Evolutionary conservation across 352 stramenopile genomes (phyloP).

Genomic region (Globisporangium cylindrosporum): DNA sequence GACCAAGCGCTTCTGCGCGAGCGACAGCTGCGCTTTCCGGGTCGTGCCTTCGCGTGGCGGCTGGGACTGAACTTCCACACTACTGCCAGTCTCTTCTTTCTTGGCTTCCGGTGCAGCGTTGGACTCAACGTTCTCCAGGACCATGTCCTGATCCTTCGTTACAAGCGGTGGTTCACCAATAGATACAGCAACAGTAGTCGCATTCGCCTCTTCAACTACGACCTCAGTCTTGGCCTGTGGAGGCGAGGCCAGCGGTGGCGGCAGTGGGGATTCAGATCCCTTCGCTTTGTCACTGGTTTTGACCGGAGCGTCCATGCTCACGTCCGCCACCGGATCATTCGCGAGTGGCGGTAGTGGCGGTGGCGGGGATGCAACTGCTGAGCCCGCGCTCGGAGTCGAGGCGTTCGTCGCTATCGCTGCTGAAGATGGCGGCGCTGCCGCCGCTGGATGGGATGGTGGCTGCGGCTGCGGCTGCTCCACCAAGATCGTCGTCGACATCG

Average conservation of each 20-base stretch:
- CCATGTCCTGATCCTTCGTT: slow-evolving; percentile 1
- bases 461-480: slow-evolving; percentile 10
- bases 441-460: slow-evolving; percentile 5
- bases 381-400: not conserved
- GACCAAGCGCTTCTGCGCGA: slow-evolving; percentile 38
- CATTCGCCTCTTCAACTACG: slow-evolving; percentile 8
- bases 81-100: slow-evolving; percentile 18
- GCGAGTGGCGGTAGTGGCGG: not conserved
- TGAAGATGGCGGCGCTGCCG: not conserved
- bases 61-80: not conserved
- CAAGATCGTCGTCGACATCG: slow-evolving; percentile 12
- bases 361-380: not conserved
- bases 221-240: not conserved
- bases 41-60: slow-evolving; percentile 18
- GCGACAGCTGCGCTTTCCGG: slow-evolving; percentile 29
- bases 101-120: not conserved
- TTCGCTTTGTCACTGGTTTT: not conserved
- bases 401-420: not conserved
- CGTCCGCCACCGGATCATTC: not conserved
- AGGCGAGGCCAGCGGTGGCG: not conserved
- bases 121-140: slow-evolving; percentile 1
- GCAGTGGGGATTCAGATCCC: slow-evolving; percentile 3
- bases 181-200: not conserved
- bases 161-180: not conserved
- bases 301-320: slow-evolving; percentile 8